Percentiles rank a stretch among this genome's conserved stretches.
These are phyloP conservation scores for Podospora bellae-mahoneyi DNA, from an alignment of 495 filamentous ascomycete species.

Conservation along the genomic window DNA sequence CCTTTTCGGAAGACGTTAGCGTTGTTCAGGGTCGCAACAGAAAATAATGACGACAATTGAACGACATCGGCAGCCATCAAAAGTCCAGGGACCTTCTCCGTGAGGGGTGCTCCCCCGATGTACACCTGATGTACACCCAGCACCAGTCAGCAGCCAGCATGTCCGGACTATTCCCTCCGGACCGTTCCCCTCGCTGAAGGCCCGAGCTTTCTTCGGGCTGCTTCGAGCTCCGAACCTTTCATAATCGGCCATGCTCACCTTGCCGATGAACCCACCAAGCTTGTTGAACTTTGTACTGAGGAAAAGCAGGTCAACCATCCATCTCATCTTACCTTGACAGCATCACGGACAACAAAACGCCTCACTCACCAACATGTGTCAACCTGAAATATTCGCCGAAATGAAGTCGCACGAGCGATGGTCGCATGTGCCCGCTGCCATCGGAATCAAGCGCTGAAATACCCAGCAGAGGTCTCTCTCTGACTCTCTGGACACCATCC, in stretches of 20 bases:
- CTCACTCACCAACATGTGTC: conserved; percentile 1
- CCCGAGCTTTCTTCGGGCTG: neutral
- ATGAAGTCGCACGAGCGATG: conserved; percentile 12
- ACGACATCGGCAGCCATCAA: neutral
- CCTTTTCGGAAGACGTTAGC: neutral
- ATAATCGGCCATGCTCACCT: no score
- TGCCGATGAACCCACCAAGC: no score
- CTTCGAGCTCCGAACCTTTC: no score
- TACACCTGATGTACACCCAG: no score
- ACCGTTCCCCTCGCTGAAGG: neutral
- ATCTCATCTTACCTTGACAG: no score
- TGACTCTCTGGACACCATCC: neutral
- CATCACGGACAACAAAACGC: neutral
- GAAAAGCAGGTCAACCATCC: no score
- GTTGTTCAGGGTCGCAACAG: no score
- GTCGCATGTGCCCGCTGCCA: conserved; percentile 3
- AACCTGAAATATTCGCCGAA: conserved; percentile 10
- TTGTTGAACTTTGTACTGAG: no score
- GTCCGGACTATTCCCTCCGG: neutral
- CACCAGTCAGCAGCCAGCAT: no score
- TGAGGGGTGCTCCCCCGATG: no score
- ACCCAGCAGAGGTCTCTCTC: neutral
- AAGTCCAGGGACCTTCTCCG: neutral
- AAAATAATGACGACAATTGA: neutral
- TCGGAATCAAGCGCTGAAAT: conserved; percentile 6